Evolutionary conservation across 345 rosid genomes (phyloP).

Genomic region (Boechera stricta): DNA sequence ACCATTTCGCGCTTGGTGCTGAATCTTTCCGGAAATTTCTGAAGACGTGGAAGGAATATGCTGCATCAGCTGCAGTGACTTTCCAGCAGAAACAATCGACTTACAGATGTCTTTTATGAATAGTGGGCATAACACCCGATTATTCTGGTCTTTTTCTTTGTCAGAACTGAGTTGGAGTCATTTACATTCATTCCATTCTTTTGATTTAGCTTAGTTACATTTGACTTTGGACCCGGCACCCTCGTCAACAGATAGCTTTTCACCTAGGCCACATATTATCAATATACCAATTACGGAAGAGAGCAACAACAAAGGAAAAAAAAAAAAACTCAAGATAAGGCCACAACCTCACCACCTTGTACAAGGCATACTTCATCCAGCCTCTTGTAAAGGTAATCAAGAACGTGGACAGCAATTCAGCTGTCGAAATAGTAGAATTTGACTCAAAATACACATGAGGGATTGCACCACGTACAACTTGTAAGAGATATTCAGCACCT

Average conservation of each 20-base stretch:
- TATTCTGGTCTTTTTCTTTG: slow-evolving; percentile 64
- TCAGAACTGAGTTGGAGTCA: slow-evolving; percentile 50
- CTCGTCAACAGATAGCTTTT: slow-evolving; percentile 74
- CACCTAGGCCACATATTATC: slow-evolving; percentile 65
- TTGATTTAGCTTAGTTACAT: slow-evolving; percentile 48
- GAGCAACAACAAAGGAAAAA: slow-evolving; percentile 18
- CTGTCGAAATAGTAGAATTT: slow-evolving; percentile 55
- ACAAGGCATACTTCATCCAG: slow-evolving; percentile 84
- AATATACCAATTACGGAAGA: slow-evolving; percentile 21
- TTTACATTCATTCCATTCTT: slow-evolving; percentile 55
- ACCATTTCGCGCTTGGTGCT: slow-evolving; percentile 45
- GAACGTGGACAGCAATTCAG: slow-evolving; percentile 72
- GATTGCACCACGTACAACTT: slow-evolving; percentile 71
- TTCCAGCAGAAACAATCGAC: slow-evolving; percentile 94
- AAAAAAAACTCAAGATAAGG: slow-evolving; percentile 1
- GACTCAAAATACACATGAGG: slow-evolving; percentile 65
- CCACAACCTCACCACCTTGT: slow-evolving; percentile 93
- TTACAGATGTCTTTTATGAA: slow-evolving; percentile 76
- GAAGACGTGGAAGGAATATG: slow-evolving; percentile 60
- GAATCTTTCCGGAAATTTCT: slow-evolving; percentile 46
- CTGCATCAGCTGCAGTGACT: slow-evolving; percentile 86
- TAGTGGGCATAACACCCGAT: slow-evolving; percentile 64
- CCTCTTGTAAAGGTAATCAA: slow-evolving; percentile 78
- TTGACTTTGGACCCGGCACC: slow-evolving; percentile 49
- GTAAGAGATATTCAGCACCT: slow-evolving; percentile 51